Conservation (phyloP, 768 basidiomycete genomes). For the Pseudohyphozyma bogoriensis region DNA sequence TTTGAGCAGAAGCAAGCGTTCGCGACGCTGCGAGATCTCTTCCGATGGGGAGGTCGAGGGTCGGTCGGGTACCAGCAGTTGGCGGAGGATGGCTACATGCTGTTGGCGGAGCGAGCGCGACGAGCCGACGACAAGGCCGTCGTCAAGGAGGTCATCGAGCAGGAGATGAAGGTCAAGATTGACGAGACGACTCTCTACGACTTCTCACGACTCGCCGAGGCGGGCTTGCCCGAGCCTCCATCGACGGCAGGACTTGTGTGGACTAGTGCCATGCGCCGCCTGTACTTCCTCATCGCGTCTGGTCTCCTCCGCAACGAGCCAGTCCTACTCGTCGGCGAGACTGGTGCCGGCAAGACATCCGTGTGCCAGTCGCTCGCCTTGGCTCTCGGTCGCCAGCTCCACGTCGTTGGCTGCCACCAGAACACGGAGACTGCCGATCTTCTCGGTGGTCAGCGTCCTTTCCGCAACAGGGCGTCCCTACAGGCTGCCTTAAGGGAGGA, state of each 20-base stretch:
- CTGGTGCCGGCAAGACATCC: slow-evolving; percentile 94
- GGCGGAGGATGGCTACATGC: slow-evolving; percentile 94
- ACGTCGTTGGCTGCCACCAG: slow-evolving; percentile 86
- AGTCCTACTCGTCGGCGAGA: slow-evolving; percentile 89
- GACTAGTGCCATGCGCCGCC: slow-evolving; percentile 85
- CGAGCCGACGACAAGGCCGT: slow-evolving; percentile 71
- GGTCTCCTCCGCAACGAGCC: slow-evolving; percentile 87
- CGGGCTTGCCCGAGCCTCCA: slow-evolving; percentile 20
- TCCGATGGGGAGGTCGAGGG: slow-evolving; percentile 89
- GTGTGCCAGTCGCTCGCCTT: slow-evolving; percentile 83
- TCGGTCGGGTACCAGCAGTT: slow-evolving; percentile 83
- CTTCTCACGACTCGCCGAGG: slow-evolving; percentile 26
- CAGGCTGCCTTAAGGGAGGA: slow-evolving; percentile 44
- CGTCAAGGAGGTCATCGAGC: slow-evolving; percentile 88
- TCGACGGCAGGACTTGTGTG: slow-evolving; percentile 51
- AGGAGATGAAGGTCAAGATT: slow-evolving; percentile 74
- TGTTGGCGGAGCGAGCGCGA: slow-evolving; percentile 81
- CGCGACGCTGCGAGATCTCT: slow-evolving; percentile 89
- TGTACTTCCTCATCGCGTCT: slow-evolving; percentile 73
- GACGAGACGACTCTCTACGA: slow-evolving; percentile 61
- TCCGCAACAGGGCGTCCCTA: slow-evolving; percentile 58
- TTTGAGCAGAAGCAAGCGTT: slow-evolving; percentile 98
- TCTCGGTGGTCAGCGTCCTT: slow-evolving; percentile 81
- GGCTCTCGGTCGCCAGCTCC: slow-evolving; percentile 50
- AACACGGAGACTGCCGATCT: slow-evolving; percentile 97